Base-by-base conservation (phyloP, 176 grass and related monocot species). In the Aegilops longissima region DNA sequence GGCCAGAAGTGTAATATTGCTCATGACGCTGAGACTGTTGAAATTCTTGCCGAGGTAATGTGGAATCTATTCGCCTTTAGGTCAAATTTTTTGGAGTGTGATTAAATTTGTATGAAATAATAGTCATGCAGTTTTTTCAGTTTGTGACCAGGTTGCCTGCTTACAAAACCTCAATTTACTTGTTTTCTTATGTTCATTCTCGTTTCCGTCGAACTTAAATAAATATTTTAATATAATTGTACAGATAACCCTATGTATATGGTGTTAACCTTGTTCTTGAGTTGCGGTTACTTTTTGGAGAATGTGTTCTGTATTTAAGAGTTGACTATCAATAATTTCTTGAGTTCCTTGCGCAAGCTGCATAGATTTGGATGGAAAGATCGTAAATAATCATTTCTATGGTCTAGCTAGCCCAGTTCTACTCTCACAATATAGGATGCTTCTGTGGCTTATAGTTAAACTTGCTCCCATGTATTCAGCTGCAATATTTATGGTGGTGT, bases 1-100 rank as follows among this genome's bases (percentile, higher is more conserved):
- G 91, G 86, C 29, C 76, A 86, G 59, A 96, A 87, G 45, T 99
- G 97, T 76, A 84, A 76, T 4, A 85, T 78, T 76, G 87, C 92
- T 81, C 82, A 68, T 62, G 82, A 83, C 66, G 94, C 94, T 18
- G 86, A 88, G 83, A 89, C 87, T 62, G 81, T 99, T 74, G 97
- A 99, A 96, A 85, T 80, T 20, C 94, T 99, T 70, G 87, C 78
- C 1, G 90, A 99, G 92, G 97, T 99, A 91, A 64, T 69, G 69
- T 82, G 56, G 0, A 85, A 91, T 86, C 61, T 20, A 31, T 75
- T 90, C 40, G 82, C 71, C 16, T 88, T 69, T 5, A 59, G 23
- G 65, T 85, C 70, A 36, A 13, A 45, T 18, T 78, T 8, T 84
- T 77, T 79, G 33, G 33, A 68, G 29, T 68, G 11, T 83, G 39